These are phyloP conservation scores for Cordyceps farinosa DNA, from an alignment of 2,329 filamentous ascomycete species.

Conservation along the genomic window DNA sequence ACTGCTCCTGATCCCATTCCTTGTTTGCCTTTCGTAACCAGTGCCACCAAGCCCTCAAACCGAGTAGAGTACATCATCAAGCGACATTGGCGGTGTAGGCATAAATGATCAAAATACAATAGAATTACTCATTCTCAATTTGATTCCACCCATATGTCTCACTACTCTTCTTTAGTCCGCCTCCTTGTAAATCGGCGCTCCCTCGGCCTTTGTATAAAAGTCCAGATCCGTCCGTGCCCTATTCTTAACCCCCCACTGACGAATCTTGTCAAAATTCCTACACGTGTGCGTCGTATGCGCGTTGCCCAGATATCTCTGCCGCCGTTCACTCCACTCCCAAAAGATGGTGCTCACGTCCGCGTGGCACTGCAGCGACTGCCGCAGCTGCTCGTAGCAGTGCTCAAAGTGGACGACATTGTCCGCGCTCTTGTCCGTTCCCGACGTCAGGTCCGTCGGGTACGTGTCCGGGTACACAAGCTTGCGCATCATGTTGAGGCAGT, in stretches of 20 bases:
- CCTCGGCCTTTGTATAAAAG: not conserved
- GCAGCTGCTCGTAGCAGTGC: conserved; percentile 51
- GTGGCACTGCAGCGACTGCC: conserved; percentile 51
- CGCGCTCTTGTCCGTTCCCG: conserved; percentile 44
- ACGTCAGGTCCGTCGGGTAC: conserved; percentile 38
- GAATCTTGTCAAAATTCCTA: conserved; percentile 49
- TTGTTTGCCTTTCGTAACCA: no score
- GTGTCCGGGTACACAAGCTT: conserved; percentile 47
- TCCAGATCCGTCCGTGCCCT: conserved; percentile 7
- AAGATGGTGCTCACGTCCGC: conserved; percentile 52
- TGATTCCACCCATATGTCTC: no score
- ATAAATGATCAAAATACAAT: no score
- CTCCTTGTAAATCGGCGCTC: not conserved
- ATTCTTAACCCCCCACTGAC: conserved; percentile 44
- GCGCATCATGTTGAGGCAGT: conserved; percentile 45
- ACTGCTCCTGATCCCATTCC: no score
- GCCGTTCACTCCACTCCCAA: conserved; percentile 44
- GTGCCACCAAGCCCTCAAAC: no score
- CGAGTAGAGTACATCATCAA: no score
- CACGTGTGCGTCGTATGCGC: conserved; percentile 51
- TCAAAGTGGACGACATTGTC: conserved; percentile 33
- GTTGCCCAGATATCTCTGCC: conserved; percentile 48
- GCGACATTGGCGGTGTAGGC: no score
- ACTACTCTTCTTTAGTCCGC: no score
- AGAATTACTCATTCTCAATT: no score